Conservation (phyloP, 2,329 filamentous ascomycete species). For the Aspergillus jensenii region DNA sequence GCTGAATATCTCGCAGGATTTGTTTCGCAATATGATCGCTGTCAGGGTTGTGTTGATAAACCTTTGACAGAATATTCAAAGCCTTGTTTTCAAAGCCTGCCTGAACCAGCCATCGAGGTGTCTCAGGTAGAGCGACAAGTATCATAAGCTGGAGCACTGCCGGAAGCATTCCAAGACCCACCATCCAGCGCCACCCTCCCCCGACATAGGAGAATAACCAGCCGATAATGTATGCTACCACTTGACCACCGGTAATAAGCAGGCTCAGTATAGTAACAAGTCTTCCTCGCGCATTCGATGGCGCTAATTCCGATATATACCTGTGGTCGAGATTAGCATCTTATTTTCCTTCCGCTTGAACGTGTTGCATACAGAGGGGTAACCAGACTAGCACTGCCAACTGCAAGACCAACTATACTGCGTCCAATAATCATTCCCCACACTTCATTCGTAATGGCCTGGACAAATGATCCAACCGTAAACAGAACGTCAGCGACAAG, state of each 20-base stretch:
- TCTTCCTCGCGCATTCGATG: constrained; percentile 71
- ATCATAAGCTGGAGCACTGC: constrained; percentile 69
- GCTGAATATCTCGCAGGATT: constrained; percentile 68
- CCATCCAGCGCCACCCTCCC: constrained; percentile 86
- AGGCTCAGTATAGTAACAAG: constrained; percentile 79
- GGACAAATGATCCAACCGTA: constrained; percentile 44
- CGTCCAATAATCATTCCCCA: constrained; percentile 48
- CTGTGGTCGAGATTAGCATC: constrained; percentile 25
- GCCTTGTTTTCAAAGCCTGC: constrained; percentile 64
- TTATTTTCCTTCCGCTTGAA: neutral
- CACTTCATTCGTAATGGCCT: constrained; percentile 42
- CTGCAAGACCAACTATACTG: constrained; percentile 48
- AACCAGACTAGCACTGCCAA: constrained; percentile 65
- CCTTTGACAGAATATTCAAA: constrained; percentile 61
- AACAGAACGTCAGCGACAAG: constrained; percentile 48
- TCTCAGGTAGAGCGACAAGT: constrained; percentile 77
- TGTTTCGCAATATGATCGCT: constrained; percentile 53
- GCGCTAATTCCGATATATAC: constrained; percentile 84
- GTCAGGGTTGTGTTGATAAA: constrained; percentile 56
- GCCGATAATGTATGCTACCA: constrained; percentile 81
- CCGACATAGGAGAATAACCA: constrained; percentile 66
- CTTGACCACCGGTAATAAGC: constrained; percentile 84
- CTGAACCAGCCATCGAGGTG: constrained; percentile 81
- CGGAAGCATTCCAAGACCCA: constrained; percentile 78
- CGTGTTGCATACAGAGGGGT: constrained; percentile 62